phyloP scores from a whole-genome alignment of 495 filamentous ascomycete genomes.

The Xylaria acuta region DNA sequence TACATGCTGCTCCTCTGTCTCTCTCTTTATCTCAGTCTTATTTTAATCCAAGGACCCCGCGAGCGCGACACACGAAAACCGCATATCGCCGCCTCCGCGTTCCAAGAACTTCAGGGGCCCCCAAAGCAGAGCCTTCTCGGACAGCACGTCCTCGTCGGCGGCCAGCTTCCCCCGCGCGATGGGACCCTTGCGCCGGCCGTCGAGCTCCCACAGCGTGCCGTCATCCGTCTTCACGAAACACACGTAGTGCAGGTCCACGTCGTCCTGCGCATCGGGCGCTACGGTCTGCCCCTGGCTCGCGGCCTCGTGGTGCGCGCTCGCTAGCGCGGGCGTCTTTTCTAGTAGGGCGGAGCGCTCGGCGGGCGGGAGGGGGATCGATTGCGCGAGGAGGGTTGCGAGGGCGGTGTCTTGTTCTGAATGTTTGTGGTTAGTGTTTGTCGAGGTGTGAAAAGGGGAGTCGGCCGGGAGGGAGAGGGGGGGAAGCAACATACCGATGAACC shows the following conservation, averaged over 20 bases:
- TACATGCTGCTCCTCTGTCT: not conserved
- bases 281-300: constrained; percentile 74
- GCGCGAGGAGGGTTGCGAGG: constrained; percentile 49
- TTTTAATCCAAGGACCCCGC: constrained; percentile 67
- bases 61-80: constrained; percentile 77
- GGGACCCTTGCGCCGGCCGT: constrained; percentile 77
- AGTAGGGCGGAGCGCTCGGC: constrained; percentile 70
- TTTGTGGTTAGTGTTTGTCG: not conserved
- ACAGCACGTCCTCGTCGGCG: constrained; percentile 69
- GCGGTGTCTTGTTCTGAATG: constrained; percentile 47
- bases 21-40: not conserved
- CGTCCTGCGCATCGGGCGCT: constrained; percentile 70
- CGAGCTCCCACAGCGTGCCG: constrained; percentile 82
- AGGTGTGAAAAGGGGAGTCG: too few species aligned
- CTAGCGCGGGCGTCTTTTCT: constrained; percentile 73
- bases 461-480: not conserved
- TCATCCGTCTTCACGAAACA: constrained; percentile 77
- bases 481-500: constrained; percentile 47
- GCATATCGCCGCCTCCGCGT: constrained; percentile 69
- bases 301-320: constrained; percentile 72
- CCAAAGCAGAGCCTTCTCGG: constrained; percentile 67
- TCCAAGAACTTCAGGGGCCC: constrained; percentile 68
- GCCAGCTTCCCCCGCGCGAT: constrained; percentile 63
- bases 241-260: constrained; percentile 82
- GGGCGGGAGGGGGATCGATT: constrained; percentile 59